Conservation (phyloP, 2,329 filamentous ascomycete genomes). For the Pyrenophora seminiperda region DNA sequence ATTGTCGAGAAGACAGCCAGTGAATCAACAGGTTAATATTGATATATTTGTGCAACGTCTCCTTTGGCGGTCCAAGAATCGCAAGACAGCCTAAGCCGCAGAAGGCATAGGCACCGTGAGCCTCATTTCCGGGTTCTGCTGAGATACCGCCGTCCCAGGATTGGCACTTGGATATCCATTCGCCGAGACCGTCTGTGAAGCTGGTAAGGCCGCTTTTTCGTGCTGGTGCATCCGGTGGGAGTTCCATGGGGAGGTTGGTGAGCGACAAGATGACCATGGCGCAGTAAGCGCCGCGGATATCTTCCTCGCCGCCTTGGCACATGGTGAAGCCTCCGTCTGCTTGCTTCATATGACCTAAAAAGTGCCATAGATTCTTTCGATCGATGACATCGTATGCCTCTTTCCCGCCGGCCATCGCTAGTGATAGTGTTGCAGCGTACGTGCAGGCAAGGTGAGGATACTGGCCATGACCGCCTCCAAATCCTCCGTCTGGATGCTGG, state of each 20-base stretch:
- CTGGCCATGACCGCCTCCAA: slow-evolving; percentile 93
- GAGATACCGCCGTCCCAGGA: slow-evolving; percentile 95
- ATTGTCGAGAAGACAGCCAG: slow-evolving; percentile 90
- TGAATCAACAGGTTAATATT: slow-evolving; percentile 76
- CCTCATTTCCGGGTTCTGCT: slow-evolving; percentile 82
- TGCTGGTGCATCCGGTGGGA: slow-evolving; percentile 74
- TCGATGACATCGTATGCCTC: slow-evolving; percentile 78
- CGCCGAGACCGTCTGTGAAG: slow-evolving; percentile 74
- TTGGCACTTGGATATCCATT: slow-evolving; percentile 87
- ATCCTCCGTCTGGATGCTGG: slow-evolving; percentile 83
- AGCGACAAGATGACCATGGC: slow-evolving; percentile 83
- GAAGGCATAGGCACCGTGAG: slow-evolving; percentile 95
- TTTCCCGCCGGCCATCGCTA: slow-evolving; percentile 77
- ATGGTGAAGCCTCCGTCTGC: slow-evolving; percentile 88
- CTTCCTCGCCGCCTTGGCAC: slow-evolving; percentile 84
- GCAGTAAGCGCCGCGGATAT: slow-evolving; percentile 92
- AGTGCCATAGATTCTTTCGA: slow-evolving; percentile 85
- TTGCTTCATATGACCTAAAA: slow-evolving; percentile 86
- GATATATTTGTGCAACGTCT: slow-evolving; percentile 75
- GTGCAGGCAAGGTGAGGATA: slow-evolving; percentile 85
- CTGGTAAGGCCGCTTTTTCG: slow-evolving; percentile 65
- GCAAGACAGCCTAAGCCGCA: slow-evolving; percentile 88
- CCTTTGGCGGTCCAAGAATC: slow-evolving; percentile 79
- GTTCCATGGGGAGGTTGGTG: slow-evolving; percentile 78
- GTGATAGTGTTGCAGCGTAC: slow-evolving; percentile 80